Evolutionary conservation across 1,139 yeast genomes (phyloP).

Genomic region (Zygotorulaspora mrakii): DNA sequence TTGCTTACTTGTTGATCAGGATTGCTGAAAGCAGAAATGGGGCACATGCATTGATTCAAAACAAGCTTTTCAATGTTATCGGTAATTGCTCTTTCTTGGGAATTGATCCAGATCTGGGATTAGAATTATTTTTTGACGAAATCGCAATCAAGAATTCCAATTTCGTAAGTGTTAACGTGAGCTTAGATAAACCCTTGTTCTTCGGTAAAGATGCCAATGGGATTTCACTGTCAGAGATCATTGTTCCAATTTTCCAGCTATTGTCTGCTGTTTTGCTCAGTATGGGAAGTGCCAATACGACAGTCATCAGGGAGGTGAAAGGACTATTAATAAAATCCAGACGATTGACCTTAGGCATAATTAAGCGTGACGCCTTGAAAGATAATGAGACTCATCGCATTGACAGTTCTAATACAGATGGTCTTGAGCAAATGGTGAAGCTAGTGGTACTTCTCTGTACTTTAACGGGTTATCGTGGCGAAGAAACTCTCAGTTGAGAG

Average conservation of each 20-base stretch:
- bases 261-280: slow-evolving; percentile 65
- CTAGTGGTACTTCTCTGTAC: slow-evolving; percentile 57
- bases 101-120: slow-evolving; percentile 78
- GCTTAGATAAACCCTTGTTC: slow-evolving; percentile 51
- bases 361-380: slow-evolving; percentile 59
- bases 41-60: slow-evolving; percentile 69
- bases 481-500: slow-evolving; percentile 11
- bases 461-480: slow-evolving; percentile 44
- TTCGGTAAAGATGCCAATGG: slow-evolving; percentile 34
- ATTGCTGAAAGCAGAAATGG: slow-evolving; percentile 76
- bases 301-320: slow-evolving; percentile 55
- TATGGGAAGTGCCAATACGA: slow-evolving; percentile 73
- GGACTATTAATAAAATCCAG: slow-evolving; percentile 52
- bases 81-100: slow-evolving; percentile 54
- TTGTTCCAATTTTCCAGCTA: slow-evolving; percentile 76
- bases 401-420: slow-evolving; percentile 30
- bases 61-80: slow-evolving; percentile 64
- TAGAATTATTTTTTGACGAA: slow-evolving; percentile 44
- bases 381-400: slow-evolving; percentile 30
- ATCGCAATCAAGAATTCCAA: slow-evolving; percentile 34
- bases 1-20: slow-evolving; percentile 63
- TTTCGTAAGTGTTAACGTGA: slow-evolving; percentile 43
- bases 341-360: slow-evolving; percentile 57
- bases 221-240: slow-evolving; percentile 61
- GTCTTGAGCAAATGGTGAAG: slow-evolving; percentile 50